Percentiles rank a stretch among this genome's conserved stretches.
phyloP scores from a whole-genome alignment of 2,329 filamentous ascomycete species.

The Colletotrichum simmondsii region DNA sequence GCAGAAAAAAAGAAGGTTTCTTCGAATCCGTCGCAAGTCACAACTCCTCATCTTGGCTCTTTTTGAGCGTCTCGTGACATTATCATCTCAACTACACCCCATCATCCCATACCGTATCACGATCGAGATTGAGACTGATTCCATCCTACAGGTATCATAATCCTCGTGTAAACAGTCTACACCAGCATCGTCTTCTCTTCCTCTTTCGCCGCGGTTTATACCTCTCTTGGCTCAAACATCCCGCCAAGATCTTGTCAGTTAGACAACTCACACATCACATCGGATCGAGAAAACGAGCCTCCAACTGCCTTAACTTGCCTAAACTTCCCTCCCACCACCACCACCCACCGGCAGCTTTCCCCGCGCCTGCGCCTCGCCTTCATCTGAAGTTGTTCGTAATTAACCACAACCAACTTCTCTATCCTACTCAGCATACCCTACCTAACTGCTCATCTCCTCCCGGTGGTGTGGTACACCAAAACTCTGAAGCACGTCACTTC shows the following conservation, averaged over 20 bases:
- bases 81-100: no score
- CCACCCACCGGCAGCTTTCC: neutral
- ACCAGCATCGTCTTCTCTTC: neutral
- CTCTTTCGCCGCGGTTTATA: neutral
- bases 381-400: neutral
- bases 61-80: neutral
- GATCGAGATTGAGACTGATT: neutral
- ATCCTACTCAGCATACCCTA: neutral
- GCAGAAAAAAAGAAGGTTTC: conserved; percentile 3
- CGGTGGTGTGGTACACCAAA: conserved; percentile 11
- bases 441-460: neutral
- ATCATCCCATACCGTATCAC: neutral
- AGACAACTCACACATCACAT: neutral
- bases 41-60: conserved; percentile 20
- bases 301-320: neutral
- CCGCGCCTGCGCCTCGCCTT: neutral
- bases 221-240: neutral
- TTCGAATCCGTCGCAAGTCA: conserved; percentile 5
- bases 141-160: no score
- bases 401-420: neutral
- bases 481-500: conserved; percentile 10
- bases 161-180: no score
- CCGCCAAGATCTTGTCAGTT: neutral
- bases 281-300: neutral
- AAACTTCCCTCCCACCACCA: no score